Conservation (phyloP, 1,284 basidiomycete genomes). For the Microbotryomycetes sp. region DNA sequence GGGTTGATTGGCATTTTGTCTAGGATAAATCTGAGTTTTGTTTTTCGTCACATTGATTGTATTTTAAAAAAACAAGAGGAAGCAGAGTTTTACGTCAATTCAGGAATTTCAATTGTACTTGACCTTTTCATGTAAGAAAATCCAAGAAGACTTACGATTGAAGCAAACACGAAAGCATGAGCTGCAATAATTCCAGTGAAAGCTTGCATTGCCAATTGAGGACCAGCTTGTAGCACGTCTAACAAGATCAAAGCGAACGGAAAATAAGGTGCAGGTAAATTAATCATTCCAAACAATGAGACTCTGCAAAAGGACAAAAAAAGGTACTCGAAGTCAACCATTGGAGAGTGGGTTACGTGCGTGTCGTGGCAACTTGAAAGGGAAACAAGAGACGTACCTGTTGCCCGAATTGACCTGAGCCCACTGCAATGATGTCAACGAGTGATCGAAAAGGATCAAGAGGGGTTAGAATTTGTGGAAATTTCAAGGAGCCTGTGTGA, state of each 20-base stretch:
- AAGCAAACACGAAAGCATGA: conserved; percentile 51
- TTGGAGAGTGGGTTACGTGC: conserved; percentile 22
- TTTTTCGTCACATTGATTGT: no score
- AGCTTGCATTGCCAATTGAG: conserved; percentile 51
- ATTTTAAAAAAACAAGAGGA: not conserved
- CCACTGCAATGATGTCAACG: no score
- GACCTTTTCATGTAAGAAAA: not conserved
- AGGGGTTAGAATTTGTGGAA: conserved; percentile 1
- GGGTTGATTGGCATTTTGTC: conserved; percentile 1
- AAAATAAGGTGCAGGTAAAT: conserved; percentile 62
- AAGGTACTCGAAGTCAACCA: no score
- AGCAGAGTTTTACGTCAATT: not conserved
- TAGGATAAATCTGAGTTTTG: conserved; percentile 19
- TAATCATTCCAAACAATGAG: conserved; percentile 66
- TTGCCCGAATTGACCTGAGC: conserved; percentile 60
- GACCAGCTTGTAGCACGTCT: conserved; percentile 63
- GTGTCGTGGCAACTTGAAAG: conserved; percentile 34
- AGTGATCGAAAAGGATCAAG: not conserved
- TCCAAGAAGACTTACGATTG: conserved; percentile 19
- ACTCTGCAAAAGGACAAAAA: conserved; percentile 41
- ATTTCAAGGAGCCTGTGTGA: not conserved
- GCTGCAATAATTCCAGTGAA: conserved; percentile 67
- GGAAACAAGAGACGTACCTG: conserved; percentile 39
- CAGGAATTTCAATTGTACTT: no score
- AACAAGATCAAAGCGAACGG: conserved; percentile 67